These are phyloP conservation scores for Sarcodon aspratus DNA, from an alignment of 768 basidiomycete genomes.

Conservation along the genomic window DNA sequence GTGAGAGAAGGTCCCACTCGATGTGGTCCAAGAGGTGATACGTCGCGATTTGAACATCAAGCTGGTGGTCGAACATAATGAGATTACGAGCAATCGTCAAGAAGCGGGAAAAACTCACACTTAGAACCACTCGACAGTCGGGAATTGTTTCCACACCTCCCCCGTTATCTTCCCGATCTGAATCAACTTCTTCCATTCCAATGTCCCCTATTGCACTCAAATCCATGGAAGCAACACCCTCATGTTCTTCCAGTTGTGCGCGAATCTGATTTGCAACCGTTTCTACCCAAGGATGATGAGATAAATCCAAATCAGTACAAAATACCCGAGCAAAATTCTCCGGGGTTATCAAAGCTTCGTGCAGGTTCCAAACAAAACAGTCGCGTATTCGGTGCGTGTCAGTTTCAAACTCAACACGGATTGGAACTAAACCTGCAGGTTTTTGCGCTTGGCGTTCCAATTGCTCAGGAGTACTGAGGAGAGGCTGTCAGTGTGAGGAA, in stretches of 20 bases:
- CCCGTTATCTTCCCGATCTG: constrained; percentile 18
- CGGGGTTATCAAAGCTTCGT: constrained; percentile 79
- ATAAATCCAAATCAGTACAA: constrained; percentile 80
- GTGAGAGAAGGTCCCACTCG: constrained; percentile 96
- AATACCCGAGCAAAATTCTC: constrained; percentile 79
- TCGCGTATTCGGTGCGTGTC: constrained; percentile 88
- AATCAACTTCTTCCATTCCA: constrained; percentile 28
- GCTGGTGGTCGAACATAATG: constrained; percentile 31
- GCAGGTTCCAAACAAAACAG: constrained; percentile 91
- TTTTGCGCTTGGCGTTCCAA: constrained; percentile 51
- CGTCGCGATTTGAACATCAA: constrained; percentile 93
- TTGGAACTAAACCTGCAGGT: constrained; percentile 62
- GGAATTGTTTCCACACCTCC: constrained; percentile 37
- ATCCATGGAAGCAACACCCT: constrained; percentile 71
- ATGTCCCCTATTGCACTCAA: constrained; percentile 44
- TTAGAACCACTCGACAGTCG: constrained; percentile 75
- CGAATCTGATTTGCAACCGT: constrained; percentile 80
- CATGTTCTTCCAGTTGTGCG: constrained; percentile 85
- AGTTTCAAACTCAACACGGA: constrained; percentile 92
- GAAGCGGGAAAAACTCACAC: constrained; percentile 33
- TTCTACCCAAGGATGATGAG: constrained; percentile 53
- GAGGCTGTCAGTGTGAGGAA: constrained; percentile 1
- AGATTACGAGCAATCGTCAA: neutral
- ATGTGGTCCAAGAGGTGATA: constrained; percentile 91
- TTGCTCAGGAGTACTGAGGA: constrained; percentile 46